Evolutionary conservation across 768 basidiomycete genomes (phyloP).

Genomic region (Lactifluus pinguis): DNA sequence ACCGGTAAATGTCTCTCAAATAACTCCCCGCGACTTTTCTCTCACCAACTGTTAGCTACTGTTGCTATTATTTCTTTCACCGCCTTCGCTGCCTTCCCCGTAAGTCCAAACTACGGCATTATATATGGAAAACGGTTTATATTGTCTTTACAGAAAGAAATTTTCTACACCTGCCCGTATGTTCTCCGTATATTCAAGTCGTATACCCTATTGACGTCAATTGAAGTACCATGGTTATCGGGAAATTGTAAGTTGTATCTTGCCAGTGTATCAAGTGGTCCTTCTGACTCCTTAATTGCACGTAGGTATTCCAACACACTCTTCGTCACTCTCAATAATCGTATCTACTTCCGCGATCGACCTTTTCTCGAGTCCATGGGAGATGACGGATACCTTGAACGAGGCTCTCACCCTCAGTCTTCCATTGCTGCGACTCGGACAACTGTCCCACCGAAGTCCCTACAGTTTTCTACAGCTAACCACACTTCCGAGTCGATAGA

Average conservation of each 20-base stretch:
- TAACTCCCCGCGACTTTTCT: not conserved
- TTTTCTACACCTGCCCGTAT: conserved; percentile 10
- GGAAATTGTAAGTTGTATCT: conserved; percentile 9
- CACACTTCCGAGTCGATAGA: not conserved
- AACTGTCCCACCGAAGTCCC: not conserved
- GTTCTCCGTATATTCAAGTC: not conserved
- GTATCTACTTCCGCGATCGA: not conserved
- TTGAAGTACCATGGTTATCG: conserved; percentile 18
- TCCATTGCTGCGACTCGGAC: not conserved
- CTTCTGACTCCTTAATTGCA: not conserved
- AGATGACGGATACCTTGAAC: not conserved
- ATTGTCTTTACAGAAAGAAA: not conserved
- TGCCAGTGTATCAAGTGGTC: not conserved
- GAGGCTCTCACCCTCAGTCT: not conserved
- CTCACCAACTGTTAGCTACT: not conserved
- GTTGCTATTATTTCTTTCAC: conserved; percentile 7
- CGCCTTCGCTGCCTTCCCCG: conserved; percentile 8
- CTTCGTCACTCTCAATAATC: conserved; percentile 1
- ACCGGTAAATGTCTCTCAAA: conserved; percentile 1
- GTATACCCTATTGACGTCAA: not conserved
- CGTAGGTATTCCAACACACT: conserved; percentile 3
- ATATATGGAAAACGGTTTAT: not conserved
- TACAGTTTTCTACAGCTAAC: not conserved
- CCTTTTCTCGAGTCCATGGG: not conserved
- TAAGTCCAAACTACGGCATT: not conserved